A percentile compares a stretch with the other conserved stretches of the same genome.
Conservation (phyloP, 345 rosid genomes). For the Nephelium lappaceum region DNA sequence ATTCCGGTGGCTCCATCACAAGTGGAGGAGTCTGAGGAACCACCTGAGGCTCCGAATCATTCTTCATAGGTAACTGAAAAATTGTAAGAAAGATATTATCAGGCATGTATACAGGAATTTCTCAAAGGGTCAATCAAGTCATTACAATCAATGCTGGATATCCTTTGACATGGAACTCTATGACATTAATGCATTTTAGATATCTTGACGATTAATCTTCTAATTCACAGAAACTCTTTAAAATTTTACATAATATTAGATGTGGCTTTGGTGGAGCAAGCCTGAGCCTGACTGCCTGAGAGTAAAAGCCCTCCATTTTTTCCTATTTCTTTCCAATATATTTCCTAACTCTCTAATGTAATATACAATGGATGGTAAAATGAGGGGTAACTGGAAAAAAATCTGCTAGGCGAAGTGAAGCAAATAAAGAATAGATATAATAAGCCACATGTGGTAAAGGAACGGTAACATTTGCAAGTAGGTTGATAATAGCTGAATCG, state of each 20-base stretch:
- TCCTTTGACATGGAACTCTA: neutral
- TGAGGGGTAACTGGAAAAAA: neutral
- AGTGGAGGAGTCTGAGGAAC: neutral
- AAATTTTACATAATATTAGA: neutral
- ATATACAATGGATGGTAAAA: neutral
- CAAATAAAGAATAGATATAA: neutral
- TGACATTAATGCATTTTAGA: neutral
- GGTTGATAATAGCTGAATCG: neutral
- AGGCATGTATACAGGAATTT: neutral
- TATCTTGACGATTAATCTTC: neutral
- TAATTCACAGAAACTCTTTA: neutral
- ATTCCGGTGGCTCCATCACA: neutral
- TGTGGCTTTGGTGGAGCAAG: neutral
- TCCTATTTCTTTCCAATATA: neutral
- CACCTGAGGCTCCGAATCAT: neutral
- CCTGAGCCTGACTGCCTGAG: too few species aligned
- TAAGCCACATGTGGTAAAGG: neutral
- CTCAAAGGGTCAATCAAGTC: neutral
- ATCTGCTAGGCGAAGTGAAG: neutral
- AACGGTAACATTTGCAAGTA: neutral
- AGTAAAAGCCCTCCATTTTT: neutral
- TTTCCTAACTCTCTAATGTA: neutral
- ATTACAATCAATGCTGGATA: neutral
- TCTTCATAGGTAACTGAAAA: neutral
- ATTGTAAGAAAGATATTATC: neutral